Evolutionary conservation across 805 yeast species (phyloP).

Genomic region (Lachancea cidri): DNA sequence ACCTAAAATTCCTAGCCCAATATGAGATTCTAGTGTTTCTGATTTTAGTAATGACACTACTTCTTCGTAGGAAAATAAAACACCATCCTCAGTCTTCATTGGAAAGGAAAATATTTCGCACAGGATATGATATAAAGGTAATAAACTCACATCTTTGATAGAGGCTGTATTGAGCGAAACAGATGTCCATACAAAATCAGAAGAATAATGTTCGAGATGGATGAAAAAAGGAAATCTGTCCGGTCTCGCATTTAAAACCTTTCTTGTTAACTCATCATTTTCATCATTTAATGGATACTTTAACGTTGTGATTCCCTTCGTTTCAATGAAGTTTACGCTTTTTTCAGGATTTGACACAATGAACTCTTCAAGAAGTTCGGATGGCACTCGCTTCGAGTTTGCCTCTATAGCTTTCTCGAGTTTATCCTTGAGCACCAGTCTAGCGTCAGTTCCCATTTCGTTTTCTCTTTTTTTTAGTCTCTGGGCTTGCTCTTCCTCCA

Average conservation of each 20-base stretch:
- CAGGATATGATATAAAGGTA: slow-evolving; percentile 62
- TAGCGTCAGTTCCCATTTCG: slow-evolving; percentile 55
- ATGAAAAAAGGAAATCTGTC: slow-evolving; percentile 57
- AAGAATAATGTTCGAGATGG: slow-evolving; percentile 73
- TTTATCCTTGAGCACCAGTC: slow-evolving; percentile 43
- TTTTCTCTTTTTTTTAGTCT: slow-evolving; percentile 45
- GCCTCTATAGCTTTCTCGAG: slow-evolving; percentile 57
- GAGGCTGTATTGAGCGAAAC: slow-evolving; percentile 51
- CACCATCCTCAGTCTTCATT: slow-evolving; percentile 56
- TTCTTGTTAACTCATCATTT: slow-evolving; percentile 26
- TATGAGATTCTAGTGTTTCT: slow-evolving; percentile 59
- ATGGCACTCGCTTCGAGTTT: slow-evolving; percentile 78
- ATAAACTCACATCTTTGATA: slow-evolving; percentile 43
- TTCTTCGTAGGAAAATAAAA: slow-evolving; percentile 57
- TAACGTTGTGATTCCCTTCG: slow-evolving; percentile 61
- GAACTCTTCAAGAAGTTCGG: slow-evolving; percentile 53
- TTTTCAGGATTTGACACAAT: slow-evolving; percentile 69
- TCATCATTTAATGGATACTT: slow-evolving; percentile 36
- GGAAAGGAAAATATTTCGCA: slow-evolving; percentile 72
- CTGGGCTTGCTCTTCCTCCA: slow-evolving; percentile 48
- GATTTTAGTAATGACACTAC: slow-evolving; percentile 70
- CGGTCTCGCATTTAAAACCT: slow-evolving; percentile 34
- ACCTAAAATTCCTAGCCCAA: slow-evolving; percentile 53
- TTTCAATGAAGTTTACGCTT: slow-evolving; percentile 61
- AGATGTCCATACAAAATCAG: slow-evolving; percentile 71